phyloP scores from a whole-genome alignment of 371 early-diverging fungal species.

The Syncephalastrum sp. region DNA sequence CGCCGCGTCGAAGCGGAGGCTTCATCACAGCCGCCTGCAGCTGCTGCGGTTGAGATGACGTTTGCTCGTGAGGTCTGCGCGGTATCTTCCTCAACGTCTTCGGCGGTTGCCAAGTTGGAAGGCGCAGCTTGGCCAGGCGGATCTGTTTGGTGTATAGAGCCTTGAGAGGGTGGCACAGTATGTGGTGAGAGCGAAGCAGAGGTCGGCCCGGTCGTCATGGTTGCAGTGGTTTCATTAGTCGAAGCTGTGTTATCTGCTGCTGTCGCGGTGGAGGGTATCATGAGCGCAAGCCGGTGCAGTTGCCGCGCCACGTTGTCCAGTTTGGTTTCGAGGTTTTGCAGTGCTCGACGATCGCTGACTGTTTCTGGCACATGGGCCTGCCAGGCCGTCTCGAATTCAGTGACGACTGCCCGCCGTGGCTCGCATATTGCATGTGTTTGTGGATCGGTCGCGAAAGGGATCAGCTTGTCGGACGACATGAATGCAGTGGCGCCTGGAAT shows the following conservation, averaged over 20 bases:
- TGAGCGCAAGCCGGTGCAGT: constrained; percentile 6
- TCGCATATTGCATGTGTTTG: constrained; percentile 15
- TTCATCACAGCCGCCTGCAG: neutral
- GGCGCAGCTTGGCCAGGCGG: neutral
- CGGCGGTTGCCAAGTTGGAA: neutral
- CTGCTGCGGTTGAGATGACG: too few relatives aligned
- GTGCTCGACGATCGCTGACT: constrained; percentile 8
- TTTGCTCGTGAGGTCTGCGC: neutral
- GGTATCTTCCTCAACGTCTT: neutral
- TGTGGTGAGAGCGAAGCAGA: neutral
- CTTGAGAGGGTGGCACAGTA: neutral
- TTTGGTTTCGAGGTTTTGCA: constrained; percentile 27
- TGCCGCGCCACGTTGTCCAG: constrained; percentile 28
- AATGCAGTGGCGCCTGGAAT: constrained; percentile 42
- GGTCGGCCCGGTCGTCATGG: neutral
- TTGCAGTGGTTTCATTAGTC: neutral
- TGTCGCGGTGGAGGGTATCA: constrained; percentile 1
- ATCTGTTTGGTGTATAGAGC: too few relatives aligned
- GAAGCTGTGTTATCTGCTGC: neutral
- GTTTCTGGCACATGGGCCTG: constrained; percentile 33
- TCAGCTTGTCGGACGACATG: constrained; percentile 29
- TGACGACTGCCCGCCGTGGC: constrained; percentile 32
- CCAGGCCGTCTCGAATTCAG: constrained; percentile 29
- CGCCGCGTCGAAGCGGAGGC: neutral
- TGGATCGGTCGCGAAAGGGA: constrained; percentile 39